Evolutionary conservation across 345 rosid species (phyloP).

Genomic region (Aquilaria yunnanensis): DNA sequence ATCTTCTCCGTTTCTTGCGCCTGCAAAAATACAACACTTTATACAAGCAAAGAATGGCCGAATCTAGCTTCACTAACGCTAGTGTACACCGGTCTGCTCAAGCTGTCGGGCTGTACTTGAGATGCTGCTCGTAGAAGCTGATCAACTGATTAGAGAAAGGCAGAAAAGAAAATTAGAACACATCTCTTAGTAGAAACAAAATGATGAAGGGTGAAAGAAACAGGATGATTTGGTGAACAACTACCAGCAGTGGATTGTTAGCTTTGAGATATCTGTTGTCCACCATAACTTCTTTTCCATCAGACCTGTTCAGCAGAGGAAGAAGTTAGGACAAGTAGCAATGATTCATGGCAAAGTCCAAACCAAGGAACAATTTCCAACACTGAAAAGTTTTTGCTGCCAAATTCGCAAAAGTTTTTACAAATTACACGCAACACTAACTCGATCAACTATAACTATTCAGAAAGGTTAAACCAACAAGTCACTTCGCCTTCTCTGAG

Average conservation of each 20-base stretch:
- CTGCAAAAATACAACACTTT: too few relatives aligned
- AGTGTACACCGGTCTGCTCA: slow-evolving; percentile 16
- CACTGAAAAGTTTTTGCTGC: neutral
- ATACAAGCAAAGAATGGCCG: too few relatives aligned
- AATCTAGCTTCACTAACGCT: neutral
- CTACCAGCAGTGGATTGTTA: slow-evolving; percentile 86
- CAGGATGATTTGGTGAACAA: slow-evolving; percentile 2
- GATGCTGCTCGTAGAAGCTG: slow-evolving; percentile 88
- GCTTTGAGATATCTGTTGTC: slow-evolving; percentile 84
- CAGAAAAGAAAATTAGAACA: neutral
- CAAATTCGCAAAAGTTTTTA: neutral
- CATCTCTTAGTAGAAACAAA: neutral
- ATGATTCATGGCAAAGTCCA: too few relatives aligned
- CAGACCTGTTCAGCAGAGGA: slow-evolving; percentile 45
- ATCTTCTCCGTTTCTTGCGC: too few relatives aligned
- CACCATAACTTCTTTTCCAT: slow-evolving; percentile 83
- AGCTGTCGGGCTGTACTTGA: slow-evolving; percentile 56
- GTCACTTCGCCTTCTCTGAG: too few relatives aligned
- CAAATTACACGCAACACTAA: too few relatives aligned
- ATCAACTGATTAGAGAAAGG: slow-evolving; percentile 48
- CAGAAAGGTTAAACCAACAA: too few relatives aligned
- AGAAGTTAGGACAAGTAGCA: too few relatives aligned
- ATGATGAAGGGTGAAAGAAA: neutral
- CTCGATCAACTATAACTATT: neutral
- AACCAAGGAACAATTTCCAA: too few relatives aligned